These are phyloP conservation scores for Fusarium buharicum DNA, from an alignment of 2,329 filamentous ascomycete genomes.

Conservation along the genomic window DNA sequence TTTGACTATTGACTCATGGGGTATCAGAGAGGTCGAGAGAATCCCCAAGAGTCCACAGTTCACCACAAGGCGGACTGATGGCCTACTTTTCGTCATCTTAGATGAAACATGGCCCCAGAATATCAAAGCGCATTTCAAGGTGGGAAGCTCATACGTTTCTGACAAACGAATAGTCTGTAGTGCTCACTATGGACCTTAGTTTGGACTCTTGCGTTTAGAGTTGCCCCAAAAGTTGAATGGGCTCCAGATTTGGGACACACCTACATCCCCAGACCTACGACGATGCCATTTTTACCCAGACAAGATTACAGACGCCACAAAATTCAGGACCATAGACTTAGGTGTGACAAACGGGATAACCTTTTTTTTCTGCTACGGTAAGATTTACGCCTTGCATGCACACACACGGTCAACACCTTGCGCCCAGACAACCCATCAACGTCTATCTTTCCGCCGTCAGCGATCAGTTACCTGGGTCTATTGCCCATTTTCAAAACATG, in stretches of 20 bases:
- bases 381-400: constrained; percentile 26
- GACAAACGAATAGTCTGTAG: neutral
- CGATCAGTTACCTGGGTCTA: constrained; percentile 24
- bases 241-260: constrained; percentile 30
- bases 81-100: constrained; percentile 14
- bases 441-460: constrained; percentile 14
- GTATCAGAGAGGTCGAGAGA: constrained; percentile 23
- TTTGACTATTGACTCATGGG: constrained; percentile 30
- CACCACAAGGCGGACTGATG: constrained; percentile 11
- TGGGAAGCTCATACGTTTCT: neutral
- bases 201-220: constrained; percentile 18
- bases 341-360: constrained; percentile 12
- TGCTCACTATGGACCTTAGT: constrained; percentile 6
- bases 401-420: constrained; percentile 19
- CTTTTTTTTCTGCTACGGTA: constrained; percentile 11
- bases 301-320: constrained; percentile 5
- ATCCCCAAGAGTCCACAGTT: constrained; percentile 15
- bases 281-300: constrained; percentile 16
- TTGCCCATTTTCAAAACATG: constrained; percentile 23
- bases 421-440: constrained; percentile 14
- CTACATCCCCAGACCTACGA: constrained; percentile 15
- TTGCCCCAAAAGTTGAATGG: constrained; percentile 9
- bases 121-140: constrained; percentile 23
- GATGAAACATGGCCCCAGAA: neutral
- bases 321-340: constrained; percentile 25